Conservation (phyloP, 768 basidiomycete species). For the Mycena rebaudengoi region DNA sequence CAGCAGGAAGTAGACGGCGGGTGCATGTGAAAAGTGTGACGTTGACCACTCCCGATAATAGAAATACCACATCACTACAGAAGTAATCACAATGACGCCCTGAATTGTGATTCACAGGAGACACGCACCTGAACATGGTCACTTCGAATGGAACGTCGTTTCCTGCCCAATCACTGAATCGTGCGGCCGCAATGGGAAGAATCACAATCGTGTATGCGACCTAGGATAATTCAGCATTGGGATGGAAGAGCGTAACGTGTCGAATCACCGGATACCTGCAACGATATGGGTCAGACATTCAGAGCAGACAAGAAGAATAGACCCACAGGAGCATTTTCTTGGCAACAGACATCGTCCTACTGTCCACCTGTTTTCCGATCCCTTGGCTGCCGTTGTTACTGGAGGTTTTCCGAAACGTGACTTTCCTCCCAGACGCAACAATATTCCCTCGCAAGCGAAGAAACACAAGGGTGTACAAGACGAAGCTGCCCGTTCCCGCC, state of each 20-base stretch:
- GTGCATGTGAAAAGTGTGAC: slow-evolving; percentile 46
- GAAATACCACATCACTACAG: slow-evolving; percentile 44
- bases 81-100: not conserved
- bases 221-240: slow-evolving; percentile 32
- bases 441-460: slow-evolving; percentile 57
- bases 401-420: slow-evolving; percentile 31
- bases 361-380: slow-evolving; percentile 33
- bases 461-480: slow-evolving; percentile 59
- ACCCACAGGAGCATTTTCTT: slow-evolving; percentile 61
- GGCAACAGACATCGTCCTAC: slow-evolving; percentile 43
- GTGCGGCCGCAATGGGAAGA: slow-evolving; percentile 54
- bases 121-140: slow-evolving; percentile 46
- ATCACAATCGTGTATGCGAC: slow-evolving; percentile 57
- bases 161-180: slow-evolving; percentile 54
- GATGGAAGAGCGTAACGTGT: slow-evolving; percentile 14
- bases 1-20: slow-evolving; percentile 43
- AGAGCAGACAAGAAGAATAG: slow-evolving; percentile 1
- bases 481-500: slow-evolving; percentile 49
- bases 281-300: slow-evolving; percentile 5
- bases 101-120: not conserved
- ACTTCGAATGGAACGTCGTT: slow-evolving; percentile 50
- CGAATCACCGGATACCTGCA: slow-evolving; percentile 39
- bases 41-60: slow-evolving; percentile 48
- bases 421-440: slow-evolving; percentile 46
- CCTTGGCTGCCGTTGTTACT: slow-evolving; percentile 8